A percentile compares a stretch with the other conserved stretches of the same genome.
These are phyloP conservation scores for Tulasnella sp. DNA, from an alignment of 768 basidiomycete genomes.

Conservation along the genomic window DNA sequence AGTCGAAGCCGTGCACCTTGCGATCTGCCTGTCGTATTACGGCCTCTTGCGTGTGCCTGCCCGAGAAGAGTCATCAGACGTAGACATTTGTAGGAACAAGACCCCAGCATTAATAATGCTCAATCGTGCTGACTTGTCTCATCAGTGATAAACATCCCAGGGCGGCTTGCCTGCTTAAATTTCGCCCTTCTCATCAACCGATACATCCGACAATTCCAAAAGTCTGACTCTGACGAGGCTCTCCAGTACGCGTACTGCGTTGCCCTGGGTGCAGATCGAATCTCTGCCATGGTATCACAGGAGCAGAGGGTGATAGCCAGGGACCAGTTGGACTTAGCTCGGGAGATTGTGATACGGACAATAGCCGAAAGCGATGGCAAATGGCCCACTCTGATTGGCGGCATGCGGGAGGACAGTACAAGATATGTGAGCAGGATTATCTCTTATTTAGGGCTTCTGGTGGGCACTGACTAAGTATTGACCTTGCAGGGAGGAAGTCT, in stretches of 20 bases:
- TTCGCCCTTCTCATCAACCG: constrained; percentile 82
- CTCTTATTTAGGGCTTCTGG: too few relatives aligned
- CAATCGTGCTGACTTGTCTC: too few relatives aligned
- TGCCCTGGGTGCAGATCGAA: constrained; percentile 56
- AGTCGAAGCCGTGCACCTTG: constrained; percentile 89
- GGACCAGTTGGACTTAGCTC: constrained; percentile 71
- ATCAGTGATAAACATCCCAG: constrained; percentile 59
- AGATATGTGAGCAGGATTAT: constrained; percentile 57
- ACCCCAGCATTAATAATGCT: not conserved
- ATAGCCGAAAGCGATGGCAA: constrained; percentile 70
- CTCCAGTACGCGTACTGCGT: constrained; percentile 90
- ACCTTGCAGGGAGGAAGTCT: constrained; percentile 76
- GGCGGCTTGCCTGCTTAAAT: constrained; percentile 59
- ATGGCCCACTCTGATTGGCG: constrained; percentile 94
- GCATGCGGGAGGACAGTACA: constrained; percentile 80
- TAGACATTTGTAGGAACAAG: constrained; percentile 61
- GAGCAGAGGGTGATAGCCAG: constrained; percentile 24
- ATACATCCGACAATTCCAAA: constrained; percentile 85
- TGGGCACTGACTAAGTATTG: too few relatives aligned
- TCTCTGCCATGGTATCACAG: not conserved
- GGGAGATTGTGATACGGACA: constrained; percentile 68
- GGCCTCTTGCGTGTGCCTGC: constrained; percentile 79
- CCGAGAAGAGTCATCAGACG: constrained; percentile 67
- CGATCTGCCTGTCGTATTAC: constrained; percentile 85
- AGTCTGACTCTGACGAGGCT: constrained; percentile 86